Evolutionary conservation across 805 yeast species (phyloP).

Genomic region (Lachancea thermotolerans): DNA sequence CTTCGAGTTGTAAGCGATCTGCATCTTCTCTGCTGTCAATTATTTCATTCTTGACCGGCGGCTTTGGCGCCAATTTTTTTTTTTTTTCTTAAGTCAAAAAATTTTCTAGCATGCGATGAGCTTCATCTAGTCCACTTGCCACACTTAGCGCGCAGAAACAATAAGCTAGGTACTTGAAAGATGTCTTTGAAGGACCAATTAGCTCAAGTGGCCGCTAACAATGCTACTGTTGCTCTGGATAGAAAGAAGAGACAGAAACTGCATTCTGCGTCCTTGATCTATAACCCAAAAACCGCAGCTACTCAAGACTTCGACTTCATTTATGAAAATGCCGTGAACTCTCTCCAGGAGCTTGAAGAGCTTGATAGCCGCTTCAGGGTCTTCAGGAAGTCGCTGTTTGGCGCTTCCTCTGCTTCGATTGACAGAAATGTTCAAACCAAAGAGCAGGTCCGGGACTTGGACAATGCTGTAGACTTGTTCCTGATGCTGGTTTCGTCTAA

Average conservation of each 20-base stretch:
- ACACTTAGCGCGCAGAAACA: background rate
- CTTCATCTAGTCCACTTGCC: background rate
- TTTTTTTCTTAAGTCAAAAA: slow-evolving; percentile 6
- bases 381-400: slow-evolving; percentile 68
- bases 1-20: no score
- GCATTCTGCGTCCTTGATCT: slow-evolving; percentile 83
- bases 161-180: slow-evolving; percentile 3
- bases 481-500: slow-evolving; percentile 68
- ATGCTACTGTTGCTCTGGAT: slow-evolving; percentile 71
- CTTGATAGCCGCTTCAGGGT: slow-evolving; percentile 69
- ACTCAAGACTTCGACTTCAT: slow-evolving; percentile 87
- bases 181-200: slow-evolving; percentile 76
- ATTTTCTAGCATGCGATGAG: slow-evolving; percentile 9
- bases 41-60: no score
- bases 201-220: slow-evolving; percentile 55
- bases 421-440: slow-evolving; percentile 79
- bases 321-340: slow-evolving; percentile 64
- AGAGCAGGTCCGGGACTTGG: slow-evolving; percentile 69
- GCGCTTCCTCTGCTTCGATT: slow-evolving; percentile 68
- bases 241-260: slow-evolving; percentile 79
- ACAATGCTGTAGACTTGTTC: slow-evolving; percentile 68
- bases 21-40: no score
- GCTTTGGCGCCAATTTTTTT: background rate
- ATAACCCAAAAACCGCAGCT: slow-evolving; percentile 83
- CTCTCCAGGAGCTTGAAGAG: slow-evolving; percentile 61